A percentile compares a stretch with the other conserved stretches of the same genome.
These are phyloP conservation scores for Beauveria sp. DNA, from an alignment of 2,329 filamentous ascomycete genomes.

Conservation along the genomic window DNA sequence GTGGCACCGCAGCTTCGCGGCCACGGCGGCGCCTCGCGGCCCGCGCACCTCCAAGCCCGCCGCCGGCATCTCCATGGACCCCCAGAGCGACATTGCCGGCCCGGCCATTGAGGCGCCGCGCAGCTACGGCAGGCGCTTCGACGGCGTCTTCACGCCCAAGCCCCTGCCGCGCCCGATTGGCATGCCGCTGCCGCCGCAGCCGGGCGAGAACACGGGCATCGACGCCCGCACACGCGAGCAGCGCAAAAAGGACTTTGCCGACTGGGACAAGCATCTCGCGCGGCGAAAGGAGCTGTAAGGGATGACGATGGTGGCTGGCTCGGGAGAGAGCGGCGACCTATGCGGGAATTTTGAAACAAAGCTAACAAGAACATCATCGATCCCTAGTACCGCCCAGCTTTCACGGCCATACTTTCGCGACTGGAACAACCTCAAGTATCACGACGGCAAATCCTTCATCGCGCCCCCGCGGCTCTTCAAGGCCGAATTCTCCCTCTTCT, in stretches of 20 bases:
- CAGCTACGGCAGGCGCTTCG: slow-evolving; percentile 48
- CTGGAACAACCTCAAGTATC: slow-evolving; percentile 74
- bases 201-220: slow-evolving; percentile 75
- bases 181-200: slow-evolving; percentile 61
- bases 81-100: slow-evolving; percentile 32
- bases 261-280: slow-evolving; percentile 77
- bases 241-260: slow-evolving; percentile 69
- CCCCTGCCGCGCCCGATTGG: slow-evolving; percentile 71
- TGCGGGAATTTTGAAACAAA: neutral
- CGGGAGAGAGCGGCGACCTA: no score
- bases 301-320: neutral
- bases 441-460: slow-evolving; percentile 88
- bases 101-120: slow-evolving; percentile 51
- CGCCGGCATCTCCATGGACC: slow-evolving; percentile 28
- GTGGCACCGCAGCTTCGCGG: slow-evolving; percentile 42
- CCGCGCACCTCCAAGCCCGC: slow-evolving; percentile 27
- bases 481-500: slow-evolving; percentile 74
- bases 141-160: slow-evolving; percentile 48
- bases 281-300: slow-evolving; percentile 68
- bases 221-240: slow-evolving; percentile 61
- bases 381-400: slow-evolving; percentile 60
- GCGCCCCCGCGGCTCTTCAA: slow-evolving; percentile 80
- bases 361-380: neutral
- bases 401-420: slow-evolving; percentile 91
- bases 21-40: slow-evolving; percentile 17